Evolutionary conservation across 768 basidiomycete genomes (phyloP).

Genomic region (Astraeus odoratus): DNA sequence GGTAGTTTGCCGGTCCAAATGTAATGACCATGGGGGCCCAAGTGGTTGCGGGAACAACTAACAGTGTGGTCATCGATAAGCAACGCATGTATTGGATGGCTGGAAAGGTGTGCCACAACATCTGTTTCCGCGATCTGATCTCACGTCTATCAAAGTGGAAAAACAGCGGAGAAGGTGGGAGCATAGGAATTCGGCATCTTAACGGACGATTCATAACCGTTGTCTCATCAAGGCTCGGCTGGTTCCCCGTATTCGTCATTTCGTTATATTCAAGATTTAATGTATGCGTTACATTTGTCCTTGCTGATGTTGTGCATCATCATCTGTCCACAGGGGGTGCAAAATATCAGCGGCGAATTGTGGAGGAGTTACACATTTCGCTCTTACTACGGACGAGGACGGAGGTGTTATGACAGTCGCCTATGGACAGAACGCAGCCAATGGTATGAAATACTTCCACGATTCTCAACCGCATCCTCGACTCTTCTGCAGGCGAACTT

Average conservation of each 20-base stretch:
- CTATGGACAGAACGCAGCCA: conserved; percentile 83
- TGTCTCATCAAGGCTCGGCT: conserved; percentile 57
- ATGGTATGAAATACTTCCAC: conserved; percentile 39
- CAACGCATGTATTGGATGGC: conserved; percentile 87
- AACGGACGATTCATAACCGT: background rate
- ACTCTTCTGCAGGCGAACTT: conserved; percentile 53
- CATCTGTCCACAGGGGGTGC: conserved; percentile 51
- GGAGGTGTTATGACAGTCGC: conserved; percentile 75
- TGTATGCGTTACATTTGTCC: conserved; percentile 37
- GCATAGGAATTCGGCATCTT: background rate
- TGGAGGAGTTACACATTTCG: conserved; percentile 89
- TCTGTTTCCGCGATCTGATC: background rate
- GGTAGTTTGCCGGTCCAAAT: conserved; percentile 69
- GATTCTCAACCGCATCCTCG: background rate
- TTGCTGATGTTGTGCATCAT: conserved; percentile 1
- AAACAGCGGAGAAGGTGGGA: conserved; percentile 82
- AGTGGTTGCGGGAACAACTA: conserved; percentile 76
- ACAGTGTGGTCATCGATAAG: conserved; percentile 76
- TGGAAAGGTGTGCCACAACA: conserved; percentile 48
- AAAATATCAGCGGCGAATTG: conserved; percentile 61
- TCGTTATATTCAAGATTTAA: conserved; percentile 80
- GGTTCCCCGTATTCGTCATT: conserved; percentile 87
- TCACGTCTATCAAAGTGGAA: conserved; percentile 60
- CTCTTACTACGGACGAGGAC: conserved; percentile 69
- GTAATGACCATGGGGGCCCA: conserved; percentile 50